Evolutionary conservation across 2,329 filamentous ascomycete species (phyloP).

Genomic region (Fusarium brevicatenulatum): DNA sequence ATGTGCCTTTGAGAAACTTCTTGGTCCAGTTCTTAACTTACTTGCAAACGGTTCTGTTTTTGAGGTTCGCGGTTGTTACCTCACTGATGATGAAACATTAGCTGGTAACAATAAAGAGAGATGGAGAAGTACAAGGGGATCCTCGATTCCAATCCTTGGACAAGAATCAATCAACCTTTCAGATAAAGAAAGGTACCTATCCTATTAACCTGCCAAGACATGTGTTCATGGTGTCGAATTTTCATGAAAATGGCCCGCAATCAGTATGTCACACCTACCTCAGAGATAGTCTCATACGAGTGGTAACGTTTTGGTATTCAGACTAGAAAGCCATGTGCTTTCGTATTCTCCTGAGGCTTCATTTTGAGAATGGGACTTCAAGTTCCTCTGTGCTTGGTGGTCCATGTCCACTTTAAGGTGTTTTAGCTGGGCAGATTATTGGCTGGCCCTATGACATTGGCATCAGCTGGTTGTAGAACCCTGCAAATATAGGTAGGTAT

Average conservation of each 20-base stretch:
- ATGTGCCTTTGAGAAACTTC: conserved; percentile 7
- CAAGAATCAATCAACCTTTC: background rate
- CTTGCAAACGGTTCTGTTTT: background rate
- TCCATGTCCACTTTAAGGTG: conserved; percentile 5
- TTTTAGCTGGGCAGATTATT: conserved; percentile 11
- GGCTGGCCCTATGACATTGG: conserved; percentile 37
- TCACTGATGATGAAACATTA: background rate
- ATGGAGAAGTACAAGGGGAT: background rate
- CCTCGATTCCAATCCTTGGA: background rate
- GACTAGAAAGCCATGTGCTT: background rate
- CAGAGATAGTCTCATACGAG: background rate
- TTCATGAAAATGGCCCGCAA: background rate
- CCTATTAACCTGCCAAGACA: conserved; percentile 9
- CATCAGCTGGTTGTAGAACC: conserved; percentile 14
- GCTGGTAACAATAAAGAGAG: background rate
- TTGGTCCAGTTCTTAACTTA: background rate
- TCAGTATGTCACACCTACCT: background rate
- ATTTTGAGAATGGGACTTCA: background rate
- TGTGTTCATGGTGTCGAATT: background rate
- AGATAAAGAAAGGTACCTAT: too few relatives aligned
- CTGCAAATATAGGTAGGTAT: conserved; percentile 2
- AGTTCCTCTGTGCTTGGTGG: background rate
- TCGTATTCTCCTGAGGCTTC: background rate
- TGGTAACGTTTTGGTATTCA: background rate
- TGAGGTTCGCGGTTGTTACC: background rate